Evolutionary conservation across 192 early-diverging fungal genomes (phyloP).

Genomic region (Backusella parvicylindrica): DNA sequence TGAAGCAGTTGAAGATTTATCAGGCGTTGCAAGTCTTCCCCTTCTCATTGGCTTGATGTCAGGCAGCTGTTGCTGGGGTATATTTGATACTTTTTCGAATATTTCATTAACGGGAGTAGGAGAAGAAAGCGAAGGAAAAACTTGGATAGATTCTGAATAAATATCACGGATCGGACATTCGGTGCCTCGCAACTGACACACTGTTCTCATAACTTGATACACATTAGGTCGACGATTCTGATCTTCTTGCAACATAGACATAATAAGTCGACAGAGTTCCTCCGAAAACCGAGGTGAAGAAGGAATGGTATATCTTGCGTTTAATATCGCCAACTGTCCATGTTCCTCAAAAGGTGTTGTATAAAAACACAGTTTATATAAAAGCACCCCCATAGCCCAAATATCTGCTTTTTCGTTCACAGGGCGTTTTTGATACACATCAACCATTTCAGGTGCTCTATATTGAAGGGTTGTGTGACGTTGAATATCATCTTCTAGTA

Average conservation of each 20-base stretch:
- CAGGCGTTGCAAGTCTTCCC: conserved; percentile 69
- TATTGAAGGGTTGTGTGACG: conserved; percentile 92
- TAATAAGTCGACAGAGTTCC: conserved; percentile 53
- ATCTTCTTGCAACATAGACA: conserved; percentile 76
- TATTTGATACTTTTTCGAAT: conserved; percentile 28
- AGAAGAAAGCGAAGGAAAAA: neutral
- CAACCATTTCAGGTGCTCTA: conserved; percentile 92
- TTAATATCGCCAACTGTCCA: conserved; percentile 84
- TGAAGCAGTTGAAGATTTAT: conserved; percentile 4
- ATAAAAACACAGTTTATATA: conserved; percentile 96
- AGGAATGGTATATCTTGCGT: conserved; percentile 81
- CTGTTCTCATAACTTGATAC: conserved; percentile 67
- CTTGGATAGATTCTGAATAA: neutral
- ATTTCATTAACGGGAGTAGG: conserved; percentile 34
- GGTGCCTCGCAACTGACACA: conserved; percentile 59
- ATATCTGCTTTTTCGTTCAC: conserved; percentile 78
- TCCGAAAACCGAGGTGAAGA: conserved; percentile 63
- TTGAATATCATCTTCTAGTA: conserved; percentile 87
- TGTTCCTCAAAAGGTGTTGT: conserved; percentile 93
- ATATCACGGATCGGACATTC: conserved; percentile 60
- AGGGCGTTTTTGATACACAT: conserved; percentile 81
- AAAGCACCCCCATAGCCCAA: conserved; percentile 83
- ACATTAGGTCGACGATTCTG: conserved; percentile 74
- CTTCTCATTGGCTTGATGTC: conserved; percentile 84
- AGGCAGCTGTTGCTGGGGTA: conserved; percentile 40